phyloP scores from a whole-genome alignment of 192 early-diverging fungal species.

The Backusella australiensis region DNA sequence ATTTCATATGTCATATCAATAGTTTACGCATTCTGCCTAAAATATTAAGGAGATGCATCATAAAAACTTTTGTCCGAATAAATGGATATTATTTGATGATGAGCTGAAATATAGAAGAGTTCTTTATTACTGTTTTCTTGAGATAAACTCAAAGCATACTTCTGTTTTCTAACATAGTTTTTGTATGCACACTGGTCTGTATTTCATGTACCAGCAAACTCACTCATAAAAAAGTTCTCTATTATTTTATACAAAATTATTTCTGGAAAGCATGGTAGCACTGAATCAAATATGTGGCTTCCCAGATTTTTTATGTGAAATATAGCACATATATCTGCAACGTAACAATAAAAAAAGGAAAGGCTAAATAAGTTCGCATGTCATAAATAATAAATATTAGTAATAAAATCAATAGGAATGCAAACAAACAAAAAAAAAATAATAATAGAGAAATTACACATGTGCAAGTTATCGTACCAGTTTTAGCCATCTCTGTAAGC shows the following conservation, averaged over 20 bases:
- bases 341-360: not conserved
- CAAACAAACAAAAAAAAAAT: not conserved
- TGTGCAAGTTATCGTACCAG: not conserved
- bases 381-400: too few species aligned
- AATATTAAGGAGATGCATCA: not conserved
- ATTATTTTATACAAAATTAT: not conserved
- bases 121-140: not conserved
- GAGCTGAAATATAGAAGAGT: not conserved
- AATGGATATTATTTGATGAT: not conserved
- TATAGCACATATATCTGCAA: not conserved
- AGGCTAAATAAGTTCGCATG: too few species aligned
- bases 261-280: not conserved
- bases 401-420: too few species aligned
- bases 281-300: not conserved
- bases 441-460: not conserved
- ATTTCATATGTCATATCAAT: not conserved
- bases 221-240: not conserved
- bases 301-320: not conserved
- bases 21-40: not conserved
- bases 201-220: not conserved
- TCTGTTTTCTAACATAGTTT: not conserved
- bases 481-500: not conserved
- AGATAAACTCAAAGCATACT: not conserved
- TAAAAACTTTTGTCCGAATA: not conserved
- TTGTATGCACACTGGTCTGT: not conserved